A percentile compares a stretch with the other conserved stretches of the same genome.
phyloP scores from a whole-genome alignment of 140 eudicot genomes.

The Bidens hawaiensis region DNA sequence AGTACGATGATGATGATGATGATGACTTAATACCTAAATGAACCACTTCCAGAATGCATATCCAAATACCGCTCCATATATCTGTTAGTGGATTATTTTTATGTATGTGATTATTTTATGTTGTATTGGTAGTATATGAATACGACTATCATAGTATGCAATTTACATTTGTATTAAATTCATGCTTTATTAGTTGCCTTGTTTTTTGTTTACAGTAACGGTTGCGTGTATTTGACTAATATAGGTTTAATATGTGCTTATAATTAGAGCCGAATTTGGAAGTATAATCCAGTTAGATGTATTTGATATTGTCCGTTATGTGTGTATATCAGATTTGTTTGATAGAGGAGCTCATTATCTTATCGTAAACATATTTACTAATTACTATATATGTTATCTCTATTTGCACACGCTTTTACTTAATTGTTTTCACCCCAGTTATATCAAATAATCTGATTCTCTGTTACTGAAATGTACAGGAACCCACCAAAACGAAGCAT shows the following conservation, averaged over 20 bases:
- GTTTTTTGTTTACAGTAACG: no score
- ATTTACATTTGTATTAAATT: background rate
- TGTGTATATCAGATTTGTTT: background rate
- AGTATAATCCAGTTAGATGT: background rate
- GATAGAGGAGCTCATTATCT: no score
- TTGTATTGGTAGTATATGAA: background rate
- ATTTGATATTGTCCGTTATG: background rate
- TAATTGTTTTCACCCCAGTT: no score
- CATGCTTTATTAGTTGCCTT: conserved; percentile 3
- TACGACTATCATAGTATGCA: background rate
- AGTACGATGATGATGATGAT: no score
- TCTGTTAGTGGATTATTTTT: background rate
- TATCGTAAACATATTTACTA: no score
- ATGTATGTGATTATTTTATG: background rate
- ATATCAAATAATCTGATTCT: background rate
- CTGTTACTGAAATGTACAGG: conserved; percentile 40
- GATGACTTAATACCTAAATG: background rate
- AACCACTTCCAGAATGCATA: background rate
- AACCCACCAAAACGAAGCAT: conserved; percentile 76
- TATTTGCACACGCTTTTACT: no score
- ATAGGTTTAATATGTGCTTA: no score
- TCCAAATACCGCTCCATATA: background rate
- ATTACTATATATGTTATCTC: no score
- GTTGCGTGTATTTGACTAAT: background rate
- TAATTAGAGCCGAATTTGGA: background rate